Evolutionary conservation across 176 grass and related monocot species (phyloP).

Genomic region (sorghum (Sorghum bicolor)): Sorghum_bicolor_NCBIv3 NC_012873.2:1942501-1943000

Average conservation of each 20-base stretch:
- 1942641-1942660: too few species aligned
- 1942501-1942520: background rate
- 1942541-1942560: too few species aligned
- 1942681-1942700: too few species aligned
- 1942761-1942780: background rate
- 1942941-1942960: conserved; percentile 70
- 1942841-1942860: conserved; percentile 19
- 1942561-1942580: too few species aligned
- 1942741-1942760: background rate
- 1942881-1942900: background rate
- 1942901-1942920: background rate
- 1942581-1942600: too few species aligned
- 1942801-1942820: background rate
- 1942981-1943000: conserved; percentile 73
- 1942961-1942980: conserved; percentile 85
- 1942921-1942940: background rate
- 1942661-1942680: too few species aligned
- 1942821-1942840: background rate
- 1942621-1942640: too few species aligned
- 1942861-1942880: conserved; percentile 15
- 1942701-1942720: too few species aligned
- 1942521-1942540: too few species aligned
- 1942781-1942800: background rate
- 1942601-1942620: too few species aligned
- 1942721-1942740: too few species aligned